Conservation (phyloP, 371 early-diverging fungal genomes). For the Encephalitozoon intestinalis region DNA sequence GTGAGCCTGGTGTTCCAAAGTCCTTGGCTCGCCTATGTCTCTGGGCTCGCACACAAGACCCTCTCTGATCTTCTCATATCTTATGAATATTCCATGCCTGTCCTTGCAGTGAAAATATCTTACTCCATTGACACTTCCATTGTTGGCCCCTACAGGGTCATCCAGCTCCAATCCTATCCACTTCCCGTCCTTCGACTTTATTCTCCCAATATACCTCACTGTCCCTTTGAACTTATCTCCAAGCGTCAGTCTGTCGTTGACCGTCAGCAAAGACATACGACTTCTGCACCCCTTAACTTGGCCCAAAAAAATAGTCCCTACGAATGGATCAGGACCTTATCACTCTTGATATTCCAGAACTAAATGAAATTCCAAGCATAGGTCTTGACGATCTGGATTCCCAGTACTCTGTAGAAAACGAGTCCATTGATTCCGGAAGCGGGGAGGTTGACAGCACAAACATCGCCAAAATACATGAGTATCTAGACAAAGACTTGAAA, state of each 20-base stretch:
- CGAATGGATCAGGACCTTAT: conserved; percentile 17
- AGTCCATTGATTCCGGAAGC: background rate
- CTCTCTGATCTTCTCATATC: conserved; percentile 12
- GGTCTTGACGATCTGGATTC: background rate
- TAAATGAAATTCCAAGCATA: background rate
- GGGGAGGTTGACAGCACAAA: conserved; percentile 40
- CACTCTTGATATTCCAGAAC: conserved; percentile 14
- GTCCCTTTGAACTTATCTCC: conserved; percentile 22
- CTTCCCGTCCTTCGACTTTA: conserved; percentile 42
- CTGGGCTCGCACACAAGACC: background rate
- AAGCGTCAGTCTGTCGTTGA: conserved; percentile 28
- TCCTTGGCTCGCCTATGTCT: background rate
- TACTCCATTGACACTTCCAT: conserved; percentile 41
- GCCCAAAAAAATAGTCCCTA: conserved; percentile 12
- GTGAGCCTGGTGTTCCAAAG: background rate
- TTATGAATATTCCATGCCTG: conserved; percentile 48
- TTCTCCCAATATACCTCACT: conserved; percentile 43
- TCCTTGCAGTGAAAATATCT: conserved; percentile 47
- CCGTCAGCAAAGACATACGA: conserved; percentile 1
- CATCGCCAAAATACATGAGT: conserved; percentile 53
- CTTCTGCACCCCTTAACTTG: background rate
- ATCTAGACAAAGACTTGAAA: conserved; percentile 47
- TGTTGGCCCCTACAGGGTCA: conserved; percentile 41
- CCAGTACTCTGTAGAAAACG: background rate
- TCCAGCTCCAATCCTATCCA: conserved; percentile 55